These are phyloP conservation scores for Fusarium nygamai DNA, from an alignment of 2,329 filamentous ascomycete genomes.

Conservation along the genomic window DNA sequence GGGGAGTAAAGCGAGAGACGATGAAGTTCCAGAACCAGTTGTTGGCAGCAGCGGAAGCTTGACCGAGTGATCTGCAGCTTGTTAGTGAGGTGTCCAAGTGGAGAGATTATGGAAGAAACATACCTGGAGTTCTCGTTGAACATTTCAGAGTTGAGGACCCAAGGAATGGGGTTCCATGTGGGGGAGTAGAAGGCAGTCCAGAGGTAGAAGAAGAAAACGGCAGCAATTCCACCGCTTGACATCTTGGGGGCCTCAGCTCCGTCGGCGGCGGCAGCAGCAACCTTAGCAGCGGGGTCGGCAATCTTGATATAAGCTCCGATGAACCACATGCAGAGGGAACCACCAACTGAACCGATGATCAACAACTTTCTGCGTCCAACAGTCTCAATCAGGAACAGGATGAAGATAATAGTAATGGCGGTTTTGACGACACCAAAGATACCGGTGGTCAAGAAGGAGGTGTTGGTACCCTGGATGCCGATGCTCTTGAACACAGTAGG, in stretches of 20 bases:
- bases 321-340: conserved; percentile 74
- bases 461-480: conserved; percentile 57
- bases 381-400: conserved; percentile 74
- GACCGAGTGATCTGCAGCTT: conserved; percentile 63
- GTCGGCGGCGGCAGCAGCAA: conserved; percentile 44
- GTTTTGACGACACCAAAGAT: conserved; percentile 83
- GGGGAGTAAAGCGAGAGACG: conserved; percentile 73
- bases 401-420: conserved; percentile 71
- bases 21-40: conserved; percentile 81
- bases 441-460: conserved; percentile 69
- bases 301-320: conserved; percentile 59
- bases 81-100: not conserved
- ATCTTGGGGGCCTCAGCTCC: conserved; percentile 5
- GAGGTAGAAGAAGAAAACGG: conserved; percentile 72
- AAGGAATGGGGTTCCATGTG: conserved; percentile 77
- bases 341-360: conserved; percentile 68
- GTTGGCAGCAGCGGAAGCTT: conserved; percentile 75
- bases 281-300: conserved; percentile 56
- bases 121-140: conserved; percentile 69
- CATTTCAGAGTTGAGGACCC: conserved; percentile 81
- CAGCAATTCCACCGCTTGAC: conserved; percentile 67
- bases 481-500: conserved; percentile 56
- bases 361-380: conserved; percentile 65
- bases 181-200: conserved; percentile 71
- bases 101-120: fast-evolving